Evolutionary conservation across 805 yeast genomes (phyloP), one percentile per base, ranked within the genome.

Genomic region (Saccharomycopsis babjevae): DNA sequence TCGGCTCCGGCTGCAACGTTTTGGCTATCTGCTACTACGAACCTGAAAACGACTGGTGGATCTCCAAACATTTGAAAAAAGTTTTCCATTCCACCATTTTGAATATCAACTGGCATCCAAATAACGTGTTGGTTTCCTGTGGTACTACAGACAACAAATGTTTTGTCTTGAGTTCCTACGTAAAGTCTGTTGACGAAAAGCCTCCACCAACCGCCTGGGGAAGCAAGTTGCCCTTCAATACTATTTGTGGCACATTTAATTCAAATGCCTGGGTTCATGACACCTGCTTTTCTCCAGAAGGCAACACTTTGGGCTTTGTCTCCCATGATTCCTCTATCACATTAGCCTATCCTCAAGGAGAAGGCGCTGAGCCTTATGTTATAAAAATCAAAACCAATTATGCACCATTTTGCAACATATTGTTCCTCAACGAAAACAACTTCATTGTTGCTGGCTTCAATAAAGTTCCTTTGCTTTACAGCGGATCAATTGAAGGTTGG

Each of bases 41-140:
- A 75, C 88, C 80, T 64, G 97, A 91, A 68, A 94, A 93, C 72
- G 97, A 94, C 72, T 94, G 99, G 99, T 94, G 99, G 99, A 92
- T 94, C 58, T 89, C 98, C 15, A 93, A 93, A 74, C 99, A 93
- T 76, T 87, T 94, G 74, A 92, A 92, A 77, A 90, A 89, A 74
- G 97, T 97, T n/a, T 78, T 94, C 68, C 85, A 86, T 72, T 87
- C 97, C 11, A 90, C 97, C 38, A 81, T 92, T 66, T 79, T 92
- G 66, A 79, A 88, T 55, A 78, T 93, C 60, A 85, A 85, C 65
- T 92, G 99, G 99, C 97, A 94, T 72, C 92, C 90, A 61, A 94
- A 94, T 74, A 86, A 85, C 68, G 96, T 94, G 28, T 77, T 94
- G 63, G 77, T 94, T 65, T 94, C 96, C 1, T 80, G 88, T 56